Conservation (phyloP, 345 rosid species). For the Gossypium stocksii region DNA sequence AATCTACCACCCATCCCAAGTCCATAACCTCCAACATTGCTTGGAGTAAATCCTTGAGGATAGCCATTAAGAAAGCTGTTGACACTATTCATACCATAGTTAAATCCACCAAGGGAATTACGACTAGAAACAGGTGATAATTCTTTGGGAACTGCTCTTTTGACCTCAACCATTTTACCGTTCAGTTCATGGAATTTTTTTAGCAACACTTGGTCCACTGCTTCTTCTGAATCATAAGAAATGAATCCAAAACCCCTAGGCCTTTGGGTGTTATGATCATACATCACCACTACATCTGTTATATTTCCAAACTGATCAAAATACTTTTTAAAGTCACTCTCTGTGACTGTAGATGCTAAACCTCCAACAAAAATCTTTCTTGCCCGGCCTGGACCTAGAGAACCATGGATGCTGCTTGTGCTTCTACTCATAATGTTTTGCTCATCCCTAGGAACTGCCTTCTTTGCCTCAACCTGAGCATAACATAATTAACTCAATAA, state of each 20-base stretch:
- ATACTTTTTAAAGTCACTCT: slow-evolving; percentile 64
- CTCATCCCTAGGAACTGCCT: slow-evolving; percentile 82
- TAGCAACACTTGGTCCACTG: slow-evolving; percentile 60
- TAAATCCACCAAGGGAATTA: slow-evolving; percentile 64
- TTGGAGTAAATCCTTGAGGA: slow-evolving; percentile 58
- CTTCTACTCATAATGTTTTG: slow-evolving; percentile 46
- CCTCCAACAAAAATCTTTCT: slow-evolving; percentile 82
- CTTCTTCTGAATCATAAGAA: slow-evolving; percentile 73
- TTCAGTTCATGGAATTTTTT: slow-evolving; percentile 74
- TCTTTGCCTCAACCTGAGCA: slow-evolving; percentile 72
- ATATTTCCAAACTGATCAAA: slow-evolving; percentile 78
- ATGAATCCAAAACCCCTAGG: slow-evolving; percentile 81
- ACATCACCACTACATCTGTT: slow-evolving; percentile 78
- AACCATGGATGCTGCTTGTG: slow-evolving; percentile 53
- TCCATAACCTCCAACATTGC: slow-evolving; percentile 58
- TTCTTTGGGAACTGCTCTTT: slow-evolving; percentile 75
- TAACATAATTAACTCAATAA: slow-evolving; percentile 19
- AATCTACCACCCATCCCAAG: slow-evolving; percentile 64
- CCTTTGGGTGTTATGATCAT: slow-evolving; percentile 80
- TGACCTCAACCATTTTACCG: slow-evolving; percentile 83
- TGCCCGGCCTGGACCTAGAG: slow-evolving; percentile 65
- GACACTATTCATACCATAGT: slow-evolving; percentile 53
- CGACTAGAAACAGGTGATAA: slow-evolving; percentile 69
- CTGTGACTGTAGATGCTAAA: slow-evolving; percentile 74
- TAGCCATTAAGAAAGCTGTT: slow-evolving; percentile 58